These are phyloP conservation scores for Hyaloperonospora arabidopsidis DNA, from an alignment of 352 stramenopile genomes.

Conservation along the genomic window DNA sequence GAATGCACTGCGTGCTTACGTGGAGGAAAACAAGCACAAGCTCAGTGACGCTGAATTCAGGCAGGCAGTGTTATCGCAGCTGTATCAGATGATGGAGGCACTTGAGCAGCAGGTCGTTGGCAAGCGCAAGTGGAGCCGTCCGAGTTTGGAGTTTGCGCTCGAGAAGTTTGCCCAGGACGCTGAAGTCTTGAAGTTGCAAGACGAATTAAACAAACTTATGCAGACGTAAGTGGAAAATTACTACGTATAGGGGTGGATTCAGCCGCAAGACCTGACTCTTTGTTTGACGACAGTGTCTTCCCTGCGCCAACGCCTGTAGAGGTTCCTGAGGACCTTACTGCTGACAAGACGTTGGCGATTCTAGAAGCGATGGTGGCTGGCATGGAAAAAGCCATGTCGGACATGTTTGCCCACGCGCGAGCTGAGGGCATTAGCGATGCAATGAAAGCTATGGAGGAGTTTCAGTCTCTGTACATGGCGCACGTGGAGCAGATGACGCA, in stretches of 20 bases:
- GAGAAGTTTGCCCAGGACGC: constrained; percentile 54
- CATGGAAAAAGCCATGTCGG: constrained; percentile 74
- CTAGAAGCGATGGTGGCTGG: constrained; percentile 53
- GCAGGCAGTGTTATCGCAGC: constrained; percentile 60
- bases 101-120: constrained; percentile 60
- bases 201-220: constrained; percentile 65
- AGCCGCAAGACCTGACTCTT: background rate
- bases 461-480: constrained; percentile 69
- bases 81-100: constrained; percentile 67
- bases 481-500: constrained; percentile 65
- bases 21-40: constrained; percentile 62
- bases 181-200: constrained; percentile 53
- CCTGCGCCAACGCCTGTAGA: constrained; percentile 41
- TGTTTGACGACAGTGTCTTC: constrained; percentile 38
- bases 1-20: constrained; percentile 48
- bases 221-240: constrained; percentile 28
- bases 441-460: constrained; percentile 64
- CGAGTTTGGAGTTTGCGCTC: constrained; percentile 53
- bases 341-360: constrained; percentile 63
- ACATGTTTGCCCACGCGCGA: constrained; percentile 64
- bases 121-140: constrained; percentile 50
- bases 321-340: constrained; percentile 58
- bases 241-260: background rate
- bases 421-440: constrained; percentile 66
- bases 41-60: constrained; percentile 65